phyloP scores from a whole-genome alignment of 306 rosid genomes.

The Cyamopsis tetragonoloba region DNA sequence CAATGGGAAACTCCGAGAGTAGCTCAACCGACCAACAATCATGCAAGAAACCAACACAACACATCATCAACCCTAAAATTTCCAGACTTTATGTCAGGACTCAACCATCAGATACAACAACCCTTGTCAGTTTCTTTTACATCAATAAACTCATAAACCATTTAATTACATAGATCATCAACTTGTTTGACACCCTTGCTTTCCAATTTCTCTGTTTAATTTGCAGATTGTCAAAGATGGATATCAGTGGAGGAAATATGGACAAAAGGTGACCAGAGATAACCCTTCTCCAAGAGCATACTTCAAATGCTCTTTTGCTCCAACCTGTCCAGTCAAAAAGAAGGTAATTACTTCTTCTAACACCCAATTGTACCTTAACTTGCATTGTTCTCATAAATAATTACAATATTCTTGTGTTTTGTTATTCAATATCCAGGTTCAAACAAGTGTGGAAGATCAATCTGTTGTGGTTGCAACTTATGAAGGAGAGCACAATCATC shows the following conservation, averaged over 20 bases:
- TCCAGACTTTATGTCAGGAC: slow-evolving; percentile 57
- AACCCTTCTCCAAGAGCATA: slow-evolving; percentile 98
- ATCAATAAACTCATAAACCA: background rate
- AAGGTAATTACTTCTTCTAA: slow-evolving; percentile 65
- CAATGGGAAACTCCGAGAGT: slow-evolving; percentile 61
- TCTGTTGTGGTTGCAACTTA: slow-evolving; percentile 83
- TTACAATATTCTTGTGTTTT: slow-evolving; percentile 30
- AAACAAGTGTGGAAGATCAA: slow-evolving; percentile 92
- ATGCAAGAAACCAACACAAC: slow-evolving; percentile 74
- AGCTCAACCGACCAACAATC: slow-evolving; percentile 89
- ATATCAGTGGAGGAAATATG: slow-evolving; percentile 96
- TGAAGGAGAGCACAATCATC: slow-evolving; percentile 97
- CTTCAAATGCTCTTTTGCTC: slow-evolving; percentile 97
- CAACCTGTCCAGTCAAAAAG: slow-evolving; percentile 88
- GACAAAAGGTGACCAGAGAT: slow-evolving; percentile 97
- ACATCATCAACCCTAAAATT: slow-evolving; percentile 60
- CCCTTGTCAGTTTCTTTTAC: slow-evolving; percentile 60
- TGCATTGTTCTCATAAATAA: too few species aligned
- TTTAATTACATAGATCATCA: too few species aligned
- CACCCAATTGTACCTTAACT: too few species aligned
- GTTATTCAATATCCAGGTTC: slow-evolving; percentile 54
- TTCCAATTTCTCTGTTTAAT: background rate
- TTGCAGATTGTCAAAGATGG: slow-evolving; percentile 91
- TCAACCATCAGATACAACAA: slow-evolving; percentile 63
- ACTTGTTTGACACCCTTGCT: slow-evolving; percentile 17